Evolutionary conservation across 1,284 basidiomycete genomes (phyloP), one percentile per base, ranked within the genome.

Genomic region (Papiliotrema flavescens): DNA sequence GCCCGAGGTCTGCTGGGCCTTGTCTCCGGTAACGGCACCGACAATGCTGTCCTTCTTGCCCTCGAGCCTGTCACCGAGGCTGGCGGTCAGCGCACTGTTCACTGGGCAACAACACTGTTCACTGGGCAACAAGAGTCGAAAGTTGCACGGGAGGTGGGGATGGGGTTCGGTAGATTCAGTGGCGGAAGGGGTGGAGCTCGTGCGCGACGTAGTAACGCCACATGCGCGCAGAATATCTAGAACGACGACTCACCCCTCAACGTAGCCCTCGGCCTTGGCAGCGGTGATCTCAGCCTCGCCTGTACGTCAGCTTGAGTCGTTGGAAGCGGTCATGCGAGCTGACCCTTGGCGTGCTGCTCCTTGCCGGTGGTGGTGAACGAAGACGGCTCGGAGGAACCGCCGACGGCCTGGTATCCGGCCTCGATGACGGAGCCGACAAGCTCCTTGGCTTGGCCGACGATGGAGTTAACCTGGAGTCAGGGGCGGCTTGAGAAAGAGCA

Each of bases 11-110:
- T 88, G 80, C 70, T 88, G 82, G 34, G 78, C 54, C 66, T 83
- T 82, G 73, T 88, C 86, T 36, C 85, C 86, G 15, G 79, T 82
- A 37, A 87, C 59, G 4, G 86, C 83, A 26, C 73, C 86, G 35
- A 84, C 79, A 28, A 88, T 75, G 22, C 82, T 77, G 62, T 88
- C 85, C 61, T 83, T 83, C 78, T 86, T 87, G 53, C 87, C 87
- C 41, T 73, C 73, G 20, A 84, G 39, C 54, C 82, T 81, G 70
- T 88, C 86, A 7, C 76, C 53, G 3, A 77, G 74, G 37, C 70
- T 71, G 48, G 1, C 9, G 11, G 13, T 39, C 23, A 28, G 35
- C 4, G 11, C 26, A 22, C n/a, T n/a, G n/a, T n/a, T n/a, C n/a
- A n/a, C 11, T 23, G 36, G 53, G 7, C 45, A 50, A 49, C 20